Conservation (phyloP, 2,329 filamentous ascomycete genomes). For the Diaporthe sp. region DNA sequence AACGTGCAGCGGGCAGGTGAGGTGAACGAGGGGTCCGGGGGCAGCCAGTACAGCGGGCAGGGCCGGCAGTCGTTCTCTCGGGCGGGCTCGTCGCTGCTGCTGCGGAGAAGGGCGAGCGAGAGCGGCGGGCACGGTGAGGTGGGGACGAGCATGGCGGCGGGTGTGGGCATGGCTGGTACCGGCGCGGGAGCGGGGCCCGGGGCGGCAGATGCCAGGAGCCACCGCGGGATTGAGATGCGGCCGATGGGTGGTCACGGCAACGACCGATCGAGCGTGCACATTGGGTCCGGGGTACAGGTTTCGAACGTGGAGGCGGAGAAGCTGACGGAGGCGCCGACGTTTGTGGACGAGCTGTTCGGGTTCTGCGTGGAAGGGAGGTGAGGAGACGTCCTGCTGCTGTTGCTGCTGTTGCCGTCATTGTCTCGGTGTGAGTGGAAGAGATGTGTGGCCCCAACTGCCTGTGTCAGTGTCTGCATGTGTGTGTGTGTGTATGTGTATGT, state of each 20-base stretch:
- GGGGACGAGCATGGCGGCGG: background rate
- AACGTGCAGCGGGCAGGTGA: slow-evolving; percentile 53
- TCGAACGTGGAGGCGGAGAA: slow-evolving; percentile 54
- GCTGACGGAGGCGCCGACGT: slow-evolving; percentile 53
- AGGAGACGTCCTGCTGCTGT: background rate
- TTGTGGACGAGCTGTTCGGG: slow-evolving; percentile 60
- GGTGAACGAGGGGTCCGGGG: slow-evolving; percentile 43
- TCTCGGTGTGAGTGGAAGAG: background rate
- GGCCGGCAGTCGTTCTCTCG: slow-evolving; percentile 26
- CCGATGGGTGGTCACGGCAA: slow-evolving; percentile 42
- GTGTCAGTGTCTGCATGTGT: background rate
- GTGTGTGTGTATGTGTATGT: background rate
- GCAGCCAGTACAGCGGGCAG: slow-evolving; percentile 44
- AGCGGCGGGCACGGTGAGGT: background rate
- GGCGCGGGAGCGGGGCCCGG: background rate
- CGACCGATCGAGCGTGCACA: slow-evolving; percentile 42
- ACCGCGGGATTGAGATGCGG: slow-evolving; percentile 46
- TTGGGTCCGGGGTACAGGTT: slow-evolving; percentile 45
- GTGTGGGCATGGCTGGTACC: background rate
- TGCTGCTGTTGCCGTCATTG: background rate
- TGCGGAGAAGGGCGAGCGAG: slow-evolving; percentile 37
- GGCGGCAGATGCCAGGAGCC: slow-evolving; percentile 10
- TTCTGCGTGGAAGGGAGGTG: slow-evolving; percentile 43
- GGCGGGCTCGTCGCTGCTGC: slow-evolving; percentile 32
- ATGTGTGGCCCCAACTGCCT: background rate